These are phyloP conservation scores for Podospora conica DNA, from an alignment of 495 filamentous ascomycete genomes.

Conservation along the genomic window DNA sequence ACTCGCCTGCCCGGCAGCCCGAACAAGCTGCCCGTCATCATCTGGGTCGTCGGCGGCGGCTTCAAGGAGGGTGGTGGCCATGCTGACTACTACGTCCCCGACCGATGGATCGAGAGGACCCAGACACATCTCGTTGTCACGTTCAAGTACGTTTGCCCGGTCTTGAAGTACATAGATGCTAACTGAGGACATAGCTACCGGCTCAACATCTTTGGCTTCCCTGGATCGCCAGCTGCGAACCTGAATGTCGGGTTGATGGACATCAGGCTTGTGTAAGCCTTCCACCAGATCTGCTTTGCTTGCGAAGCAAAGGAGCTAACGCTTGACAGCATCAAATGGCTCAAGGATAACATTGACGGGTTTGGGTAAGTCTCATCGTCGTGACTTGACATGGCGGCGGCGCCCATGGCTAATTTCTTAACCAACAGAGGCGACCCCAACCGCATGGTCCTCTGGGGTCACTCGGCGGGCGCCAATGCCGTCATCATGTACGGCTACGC, in stretches of 20 bases:
- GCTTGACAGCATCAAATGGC: conserved; percentile 36
- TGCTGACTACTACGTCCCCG: conserved; percentile 24
- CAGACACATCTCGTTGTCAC: conserved; percentile 30
- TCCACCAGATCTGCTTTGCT: neutral
- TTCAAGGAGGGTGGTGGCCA: conserved; percentile 13
- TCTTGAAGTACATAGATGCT: neutral
- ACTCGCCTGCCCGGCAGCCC: conserved; percentile 19
- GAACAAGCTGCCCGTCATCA: conserved; percentile 27
- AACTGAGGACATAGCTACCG: conserved; percentile 15
- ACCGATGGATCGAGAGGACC: conserved; percentile 30
- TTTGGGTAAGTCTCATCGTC: conserved; percentile 44
- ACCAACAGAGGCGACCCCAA: conserved; percentile 33
- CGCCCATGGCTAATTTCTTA: neutral
- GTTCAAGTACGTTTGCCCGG: conserved; percentile 13
- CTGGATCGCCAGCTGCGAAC: conserved; percentile 20
- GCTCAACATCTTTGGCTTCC: conserved; percentile 34
- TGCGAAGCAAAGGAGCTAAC: neutral
- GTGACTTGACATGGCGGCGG: neutral
- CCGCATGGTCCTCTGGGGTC: conserved; percentile 42
- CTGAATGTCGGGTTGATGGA: conserved; percentile 50
- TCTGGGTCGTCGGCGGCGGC: conserved; percentile 23
- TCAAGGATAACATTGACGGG: conserved; percentile 45
- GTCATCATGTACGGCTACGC: conserved; percentile 46
- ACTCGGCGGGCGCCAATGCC: conserved; percentile 41
- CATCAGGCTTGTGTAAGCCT: conserved; percentile 35